phyloP scores from a whole-genome alignment of 192 early-diverging fungal genomes.

The Pecoramyces ruminantium region DNA sequence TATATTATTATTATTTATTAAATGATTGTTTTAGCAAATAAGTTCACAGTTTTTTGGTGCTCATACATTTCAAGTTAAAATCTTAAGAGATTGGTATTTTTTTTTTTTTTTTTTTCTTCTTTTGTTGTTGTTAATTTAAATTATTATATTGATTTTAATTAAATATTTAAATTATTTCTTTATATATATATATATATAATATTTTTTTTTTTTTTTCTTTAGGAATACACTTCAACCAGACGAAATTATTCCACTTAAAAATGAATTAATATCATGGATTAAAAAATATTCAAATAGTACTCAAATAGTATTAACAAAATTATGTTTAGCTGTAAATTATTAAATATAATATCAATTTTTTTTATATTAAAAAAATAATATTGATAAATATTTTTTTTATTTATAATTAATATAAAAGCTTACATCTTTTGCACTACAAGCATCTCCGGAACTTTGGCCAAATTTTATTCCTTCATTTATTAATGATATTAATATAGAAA shows the following conservation, averaged over 20 bases:
- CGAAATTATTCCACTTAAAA: neutral
- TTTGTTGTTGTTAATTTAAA: no score
- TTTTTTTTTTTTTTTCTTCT: no score
- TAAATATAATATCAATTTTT: no score
- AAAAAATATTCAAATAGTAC: conserved; percentile 1
- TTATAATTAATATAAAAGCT: no score
- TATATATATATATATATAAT: no score
- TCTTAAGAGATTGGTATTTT: conserved; percentile 10
- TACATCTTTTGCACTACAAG: conserved; percentile 5
- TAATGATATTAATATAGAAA: conserved; percentile 1
- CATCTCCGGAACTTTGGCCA: conserved; percentile 6
- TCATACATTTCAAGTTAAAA: conserved; percentile 12
- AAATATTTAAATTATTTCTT: no score
- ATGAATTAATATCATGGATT: conserved; percentile 3
- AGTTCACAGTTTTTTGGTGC: conserved; percentile 12
- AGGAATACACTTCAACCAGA: neutral
- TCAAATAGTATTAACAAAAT: conserved; percentile 11
- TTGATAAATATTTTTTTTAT: no score
- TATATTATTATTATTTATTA: neutral
- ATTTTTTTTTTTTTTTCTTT: neutral
- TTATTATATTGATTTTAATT: no score
- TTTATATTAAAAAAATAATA: neutral
- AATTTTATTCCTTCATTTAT: conserved; percentile 5
- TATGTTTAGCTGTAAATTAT: conserved; percentile 10
- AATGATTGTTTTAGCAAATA: neutral